Evolutionary conservation across 306 rosid genomes (phyloP).

Genomic region (Ormosia emarginata): DNA sequence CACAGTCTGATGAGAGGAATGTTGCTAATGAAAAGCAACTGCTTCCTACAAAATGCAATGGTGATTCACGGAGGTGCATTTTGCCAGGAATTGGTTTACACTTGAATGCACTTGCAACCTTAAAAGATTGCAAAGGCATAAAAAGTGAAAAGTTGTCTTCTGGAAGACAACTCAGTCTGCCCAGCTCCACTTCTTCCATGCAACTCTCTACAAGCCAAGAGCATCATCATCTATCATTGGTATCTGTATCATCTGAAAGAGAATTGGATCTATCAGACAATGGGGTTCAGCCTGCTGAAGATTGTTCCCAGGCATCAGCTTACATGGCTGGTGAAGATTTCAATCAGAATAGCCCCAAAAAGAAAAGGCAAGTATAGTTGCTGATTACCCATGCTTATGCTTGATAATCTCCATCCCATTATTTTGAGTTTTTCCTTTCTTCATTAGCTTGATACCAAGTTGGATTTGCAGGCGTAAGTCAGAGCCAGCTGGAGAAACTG

Average conservation of each 20-base stretch:
- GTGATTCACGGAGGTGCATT: conserved; percentile 40
- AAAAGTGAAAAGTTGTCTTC: conserved; percentile 42
- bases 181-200: conserved; percentile 36
- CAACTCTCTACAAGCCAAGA: conserved; percentile 49
- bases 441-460: conserved; percentile 27
- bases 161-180: conserved; percentile 40
- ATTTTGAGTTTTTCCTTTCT: background rate
- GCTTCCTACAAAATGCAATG: conserved; percentile 37
- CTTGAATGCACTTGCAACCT: conserved; percentile 73
- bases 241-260: conserved; percentile 40
- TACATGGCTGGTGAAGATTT: conserved; percentile 56
- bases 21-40: conserved; percentile 41
- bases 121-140: conserved; percentile 45
- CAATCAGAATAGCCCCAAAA: conserved; percentile 69
- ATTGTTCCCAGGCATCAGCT: conserved; percentile 47
- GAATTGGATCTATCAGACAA: conserved; percentile 40
- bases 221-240: conserved; percentile 33
- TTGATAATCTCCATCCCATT: background rate
- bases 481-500: conserved; percentile 58
- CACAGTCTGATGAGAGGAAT: conserved; percentile 43
- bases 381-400: background rate
- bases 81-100: conserved; percentile 79
- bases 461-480: conserved; percentile 65
- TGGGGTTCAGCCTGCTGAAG: conserved; percentile 56
- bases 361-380: conserved; percentile 57